Evolutionary conservation across 805 yeast species (phyloP), one percentile per base, ranked within the genome.

Genomic region (Dipodascus geniculatus): DNA sequence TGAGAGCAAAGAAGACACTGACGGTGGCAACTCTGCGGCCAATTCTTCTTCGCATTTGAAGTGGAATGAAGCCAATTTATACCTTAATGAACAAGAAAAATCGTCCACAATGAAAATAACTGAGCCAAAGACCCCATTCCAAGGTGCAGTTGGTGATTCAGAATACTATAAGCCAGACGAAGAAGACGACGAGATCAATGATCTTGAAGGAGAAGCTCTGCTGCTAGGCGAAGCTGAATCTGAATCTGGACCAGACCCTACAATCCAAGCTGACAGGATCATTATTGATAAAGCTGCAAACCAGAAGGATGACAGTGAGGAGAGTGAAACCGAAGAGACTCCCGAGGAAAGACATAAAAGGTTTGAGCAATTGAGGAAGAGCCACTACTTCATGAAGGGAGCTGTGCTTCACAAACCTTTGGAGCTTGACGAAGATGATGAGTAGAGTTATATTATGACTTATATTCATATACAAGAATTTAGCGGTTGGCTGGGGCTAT

Each of bases 41-140:
- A 63, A 58, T 16, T 8, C 19, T 42, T 17, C 24, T 22, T 22
- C 24, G 28, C 83, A 78, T 58, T 73, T 88, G 60, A 77, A 82
- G 64, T 90, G 96, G 96, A 95, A 90, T 65, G 90, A 86, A 59
- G 73, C 82, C 57, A 90, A 90, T 62, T 68, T 90, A 53, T 78
- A 76, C 51, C 66, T 78, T n/a, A 77, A 87, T 2, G 95, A 89
- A 64, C 85, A 80, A 65, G 87, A 84, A 60, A 80, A 80, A 67
- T 68, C 76, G 9, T 78, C 88, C 22, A 83, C 87, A 24, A 83
- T 83, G 88, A 82, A 82, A 61, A 87, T 90, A 48, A 95, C 87
- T 63, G 97, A 90, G 66, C 97, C 97, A 22, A 90, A 90, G 72
- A 90, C 97, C 0, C 97, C 97, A 3, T 90, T 85, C 63, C 95